phyloP scores from a whole-genome alignment of 2,329 filamentous ascomycete species.

The Colletotrichum lindemuthianum region DNA sequence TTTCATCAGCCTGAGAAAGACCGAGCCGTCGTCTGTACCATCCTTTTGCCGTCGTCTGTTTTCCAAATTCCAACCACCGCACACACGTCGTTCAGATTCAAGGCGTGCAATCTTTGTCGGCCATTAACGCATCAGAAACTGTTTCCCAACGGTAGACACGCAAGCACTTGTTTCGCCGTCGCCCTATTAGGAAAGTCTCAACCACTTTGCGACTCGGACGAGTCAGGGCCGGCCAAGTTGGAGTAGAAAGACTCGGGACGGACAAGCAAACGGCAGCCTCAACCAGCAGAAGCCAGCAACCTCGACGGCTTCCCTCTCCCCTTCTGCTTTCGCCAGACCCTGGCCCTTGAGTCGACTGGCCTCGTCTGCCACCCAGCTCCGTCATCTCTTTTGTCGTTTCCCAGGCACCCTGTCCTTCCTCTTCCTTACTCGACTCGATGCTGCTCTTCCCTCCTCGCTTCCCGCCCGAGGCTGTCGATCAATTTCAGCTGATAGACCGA shows the following conservation, averaged over 20 bases:
- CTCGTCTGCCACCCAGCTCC: conserved; percentile 4
- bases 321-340: neutral
- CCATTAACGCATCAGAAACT: conserved; percentile 26
- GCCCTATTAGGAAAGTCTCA: conserved; percentile 34
- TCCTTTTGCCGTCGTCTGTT: conserved; percentile 11
- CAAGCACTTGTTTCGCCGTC: conserved; percentile 35
- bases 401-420: too few species aligned
- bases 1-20: too few species aligned
- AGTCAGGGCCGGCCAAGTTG: conserved; percentile 13
- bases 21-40: conserved; percentile 5
- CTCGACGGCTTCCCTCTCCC: conserved; percentile 11
- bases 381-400: neutral
- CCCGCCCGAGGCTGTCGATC: conserved; percentile 23
- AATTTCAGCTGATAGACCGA: conserved; percentile 34
- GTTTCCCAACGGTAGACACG: conserved; percentile 29
- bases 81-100: conserved; percentile 27
- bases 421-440: too few species aligned
- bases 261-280: neutral
- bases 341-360: conserved; percentile 16
- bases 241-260: too few species aligned
- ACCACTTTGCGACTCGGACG: conserved; percentile 33
- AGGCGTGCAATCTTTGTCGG: conserved; percentile 27
- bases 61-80: conserved; percentile 5
- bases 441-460: conserved; percentile 3
- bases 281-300: conserved; percentile 14